These are phyloP conservation scores for Zymoseptoria passerinii DNA, from an alignment of 2,329 filamentous ascomycete species.

Conservation along the genomic window DNA sequence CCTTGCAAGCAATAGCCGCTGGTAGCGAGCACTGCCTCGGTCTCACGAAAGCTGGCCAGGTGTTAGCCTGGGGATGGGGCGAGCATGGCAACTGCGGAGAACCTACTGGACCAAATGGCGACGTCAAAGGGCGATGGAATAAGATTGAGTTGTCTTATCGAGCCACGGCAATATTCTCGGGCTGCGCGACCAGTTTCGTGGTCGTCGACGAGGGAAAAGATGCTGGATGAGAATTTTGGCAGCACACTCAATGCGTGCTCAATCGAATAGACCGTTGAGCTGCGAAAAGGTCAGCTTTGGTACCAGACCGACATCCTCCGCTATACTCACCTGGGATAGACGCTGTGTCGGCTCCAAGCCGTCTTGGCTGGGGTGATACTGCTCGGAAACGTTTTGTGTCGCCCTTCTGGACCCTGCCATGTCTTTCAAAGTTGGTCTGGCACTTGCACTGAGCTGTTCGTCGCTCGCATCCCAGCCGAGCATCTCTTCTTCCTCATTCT, in stretches of 20 bases:
- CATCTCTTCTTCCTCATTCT: conserved; percentile 56
- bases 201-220: conserved; percentile 33
- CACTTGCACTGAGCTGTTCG: conserved; percentile 45
- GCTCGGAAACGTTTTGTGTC: conserved; percentile 3
- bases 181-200: conserved; percentile 85
- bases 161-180: conserved; percentile 63
- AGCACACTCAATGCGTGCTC: conserved; percentile 9
- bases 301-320: not conserved
- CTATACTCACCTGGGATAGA: conserved; percentile 55
- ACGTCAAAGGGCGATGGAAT: conserved; percentile 63
- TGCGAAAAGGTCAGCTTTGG: conserved; percentile 18
- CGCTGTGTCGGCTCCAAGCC: conserved; percentile 64
- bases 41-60: conserved; percentile 53
- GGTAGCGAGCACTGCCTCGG: conserved; percentile 89
- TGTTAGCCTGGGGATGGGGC: conserved; percentile 90
- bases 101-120: conserved; percentile 49
- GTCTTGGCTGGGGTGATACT: conserved; percentile 15
- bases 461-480: conserved; percentile 67
- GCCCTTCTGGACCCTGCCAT: conserved; percentile 17
- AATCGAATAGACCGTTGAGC: conserved; percentile 34
- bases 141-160: conserved; percentile 48
- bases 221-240: not conserved
- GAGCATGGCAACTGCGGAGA: conserved; percentile 95
- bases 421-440: conserved; percentile 40
- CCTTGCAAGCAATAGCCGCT: conserved; percentile 57